Evolutionary conservation across 2,329 filamentous ascomycete species (phyloP).

Genomic region (Fusarium sp.): DNA sequence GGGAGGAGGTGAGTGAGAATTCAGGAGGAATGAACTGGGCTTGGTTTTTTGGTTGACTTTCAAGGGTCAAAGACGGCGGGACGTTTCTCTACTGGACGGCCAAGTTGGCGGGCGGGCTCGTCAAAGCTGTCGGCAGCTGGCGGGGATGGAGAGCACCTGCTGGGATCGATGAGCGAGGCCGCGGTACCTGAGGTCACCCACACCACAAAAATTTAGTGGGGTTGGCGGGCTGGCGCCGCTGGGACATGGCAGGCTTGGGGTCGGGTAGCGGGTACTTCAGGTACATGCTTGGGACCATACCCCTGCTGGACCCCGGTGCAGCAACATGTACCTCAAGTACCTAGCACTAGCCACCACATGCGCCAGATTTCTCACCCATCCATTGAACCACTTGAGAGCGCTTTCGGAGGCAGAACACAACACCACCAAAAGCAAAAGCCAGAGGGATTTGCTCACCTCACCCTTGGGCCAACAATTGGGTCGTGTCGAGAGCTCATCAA

Average conservation of each 20-base stretch:
- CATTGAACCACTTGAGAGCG: conserved; percentile 1
- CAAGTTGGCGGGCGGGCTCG: conserved; percentile 4
- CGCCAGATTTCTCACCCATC: conserved; percentile 28
- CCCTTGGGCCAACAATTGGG: conserved; percentile 16
- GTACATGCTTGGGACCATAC: conserved; percentile 26
- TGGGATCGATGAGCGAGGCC: conserved; percentile 4
- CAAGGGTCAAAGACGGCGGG: conserved; percentile 42
- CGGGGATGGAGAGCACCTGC: conserved; percentile 11
- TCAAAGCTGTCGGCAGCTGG: conserved; percentile 22
- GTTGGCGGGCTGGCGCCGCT: conserved; percentile 38
- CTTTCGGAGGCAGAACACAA: conserved; percentile 17
- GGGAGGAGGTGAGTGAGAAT: conserved; percentile 41
- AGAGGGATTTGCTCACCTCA: conserved; percentile 6
- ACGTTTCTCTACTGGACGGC: conserved; percentile 24
- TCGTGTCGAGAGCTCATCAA: background rate
- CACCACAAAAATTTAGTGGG: conserved; percentile 43
- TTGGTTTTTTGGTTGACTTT: conserved; percentile 45
- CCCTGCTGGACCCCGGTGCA: conserved; percentile 23
- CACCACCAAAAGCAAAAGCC: background rate
- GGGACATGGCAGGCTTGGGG: conserved; percentile 25
- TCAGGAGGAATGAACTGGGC: conserved; percentile 45
- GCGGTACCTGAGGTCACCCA: conserved; percentile 34
- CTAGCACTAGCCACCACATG: conserved; percentile 34
- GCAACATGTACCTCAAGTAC: conserved; percentile 20
- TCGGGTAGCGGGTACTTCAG: conserved; percentile 34